Conservation (phyloP, 805 yeast genomes). For the Starmerella asiatica region DNA sequence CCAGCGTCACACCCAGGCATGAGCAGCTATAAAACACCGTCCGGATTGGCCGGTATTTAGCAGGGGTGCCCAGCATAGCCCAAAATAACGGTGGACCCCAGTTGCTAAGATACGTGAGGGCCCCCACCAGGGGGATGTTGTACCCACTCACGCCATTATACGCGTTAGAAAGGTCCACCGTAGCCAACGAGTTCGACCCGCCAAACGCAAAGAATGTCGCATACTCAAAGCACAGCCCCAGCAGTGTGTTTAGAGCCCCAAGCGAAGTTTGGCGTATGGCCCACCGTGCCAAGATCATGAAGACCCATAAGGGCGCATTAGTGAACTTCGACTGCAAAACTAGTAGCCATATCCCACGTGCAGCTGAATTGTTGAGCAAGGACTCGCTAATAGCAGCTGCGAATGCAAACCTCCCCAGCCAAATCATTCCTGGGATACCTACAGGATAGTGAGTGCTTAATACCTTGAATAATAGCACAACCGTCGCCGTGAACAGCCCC, state of each 20-base stretch:
- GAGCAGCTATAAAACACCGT: constrained; percentile 16
- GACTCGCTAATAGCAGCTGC: constrained; percentile 10
- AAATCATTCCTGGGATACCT: constrained; percentile 7
- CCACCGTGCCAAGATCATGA: not conserved
- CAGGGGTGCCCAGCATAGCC: constrained; percentile 36
- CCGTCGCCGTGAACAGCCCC: constrained; percentile 35
- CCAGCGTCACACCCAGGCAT: constrained; percentile 22
- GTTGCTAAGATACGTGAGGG: constrained; percentile 68
- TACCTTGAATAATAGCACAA: constrained; percentile 43
- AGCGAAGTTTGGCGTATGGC: not conserved
- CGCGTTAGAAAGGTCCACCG: constrained; percentile 80
- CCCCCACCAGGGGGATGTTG: constrained; percentile 55
- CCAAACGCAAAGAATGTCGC: constrained; percentile 77
- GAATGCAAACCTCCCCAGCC: constrained; percentile 9
- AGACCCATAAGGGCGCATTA: constrained; percentile 40
- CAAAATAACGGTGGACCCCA: constrained; percentile 79
- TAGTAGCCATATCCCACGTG: constrained; percentile 24
- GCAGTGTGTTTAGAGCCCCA: constrained; percentile 7
- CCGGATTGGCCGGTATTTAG: constrained; percentile 23
- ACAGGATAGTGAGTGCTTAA: constrained; percentile 33
- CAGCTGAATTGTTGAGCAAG: not conserved
- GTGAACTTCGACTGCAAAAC: constrained; percentile 43
- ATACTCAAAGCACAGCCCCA: constrained; percentile 49
- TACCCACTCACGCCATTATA: constrained; percentile 76
- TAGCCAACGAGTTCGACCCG: constrained; percentile 80